Evolutionary conservation across 2,329 filamentous ascomycete species (phyloP).

Genomic region (Seiridium unicorne): DNA sequence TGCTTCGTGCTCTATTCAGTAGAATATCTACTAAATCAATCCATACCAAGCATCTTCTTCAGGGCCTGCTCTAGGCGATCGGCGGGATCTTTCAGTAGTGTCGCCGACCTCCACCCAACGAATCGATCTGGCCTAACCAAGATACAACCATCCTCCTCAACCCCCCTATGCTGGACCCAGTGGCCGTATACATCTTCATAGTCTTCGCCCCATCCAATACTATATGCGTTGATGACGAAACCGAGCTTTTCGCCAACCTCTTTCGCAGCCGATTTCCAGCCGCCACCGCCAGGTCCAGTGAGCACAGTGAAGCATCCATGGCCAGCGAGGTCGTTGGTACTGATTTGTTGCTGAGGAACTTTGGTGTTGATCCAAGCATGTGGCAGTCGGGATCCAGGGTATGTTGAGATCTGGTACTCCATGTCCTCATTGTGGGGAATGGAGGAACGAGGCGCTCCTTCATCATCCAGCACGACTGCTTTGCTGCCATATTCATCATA

Average conservation of each 20-base stretch:
- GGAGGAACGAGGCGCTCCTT: neutral
- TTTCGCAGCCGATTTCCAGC: conserved; percentile 50
- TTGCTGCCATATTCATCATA: neutral
- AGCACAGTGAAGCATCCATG: conserved; percentile 50
- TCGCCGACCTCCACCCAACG: neutral
- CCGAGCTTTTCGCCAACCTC: conserved; percentile 35
- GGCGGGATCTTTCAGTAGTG: neutral
- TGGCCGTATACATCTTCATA: conserved; percentile 63
- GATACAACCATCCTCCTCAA: neutral
- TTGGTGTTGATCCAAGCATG: conserved; percentile 61
- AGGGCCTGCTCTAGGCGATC: neutral
- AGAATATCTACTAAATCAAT: no score
- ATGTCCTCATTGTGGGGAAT: neutral
- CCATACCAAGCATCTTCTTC: neutral
- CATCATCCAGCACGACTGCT: neutral
- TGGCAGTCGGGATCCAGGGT: conserved; percentile 58
- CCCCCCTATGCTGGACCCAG: conserved; percentile 36
- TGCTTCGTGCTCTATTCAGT: no score
- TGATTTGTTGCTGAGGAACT: conserved; percentile 42
- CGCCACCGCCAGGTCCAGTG: conserved; percentile 54
- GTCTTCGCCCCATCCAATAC: conserved; percentile 57
- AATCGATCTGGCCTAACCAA: neutral
- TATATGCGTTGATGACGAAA: conserved; percentile 45
- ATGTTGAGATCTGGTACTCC: conserved; percentile 41
- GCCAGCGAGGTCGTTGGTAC: conserved; percentile 60